Conservation (phyloP, 768 basidiomycete genomes). For the Exidia glandulosa region DNA sequence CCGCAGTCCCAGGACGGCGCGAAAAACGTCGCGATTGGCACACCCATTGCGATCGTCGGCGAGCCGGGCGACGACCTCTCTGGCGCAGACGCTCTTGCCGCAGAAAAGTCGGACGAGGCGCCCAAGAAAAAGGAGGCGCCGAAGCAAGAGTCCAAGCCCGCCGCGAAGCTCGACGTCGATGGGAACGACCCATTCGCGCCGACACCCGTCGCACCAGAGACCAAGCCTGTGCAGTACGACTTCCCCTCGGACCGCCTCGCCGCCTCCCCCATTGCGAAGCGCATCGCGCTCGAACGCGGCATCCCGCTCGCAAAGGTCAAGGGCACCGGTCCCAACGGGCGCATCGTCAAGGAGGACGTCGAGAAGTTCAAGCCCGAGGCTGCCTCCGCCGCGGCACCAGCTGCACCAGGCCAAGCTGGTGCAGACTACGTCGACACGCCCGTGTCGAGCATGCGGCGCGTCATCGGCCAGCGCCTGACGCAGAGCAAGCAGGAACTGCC, state of each 20-base stretch:
- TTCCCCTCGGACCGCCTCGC: slow-evolving; percentile 72
- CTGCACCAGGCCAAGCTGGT: slow-evolving; percentile 27
- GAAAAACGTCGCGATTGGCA: slow-evolving; percentile 81
- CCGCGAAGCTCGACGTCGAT: slow-evolving; percentile 14
- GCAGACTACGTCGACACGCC: slow-evolving; percentile 82
- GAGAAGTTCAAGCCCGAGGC: slow-evolving; percentile 69
- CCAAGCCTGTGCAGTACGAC: slow-evolving; percentile 38
- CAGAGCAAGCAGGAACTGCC: slow-evolving; percentile 94
- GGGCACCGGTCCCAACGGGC: slow-evolving; percentile 87
- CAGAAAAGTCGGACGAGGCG: slow-evolving; percentile 31
- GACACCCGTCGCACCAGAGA: slow-evolving; percentile 11
- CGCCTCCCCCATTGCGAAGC: slow-evolving; percentile 92
- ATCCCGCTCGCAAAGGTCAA: slow-evolving; percentile 84
- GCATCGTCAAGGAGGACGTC: slow-evolving; percentile 90
- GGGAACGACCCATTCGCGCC: slow-evolving; percentile 24
- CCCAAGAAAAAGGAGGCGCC: slow-evolving; percentile 27
- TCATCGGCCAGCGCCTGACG: slow-evolving; percentile 79
- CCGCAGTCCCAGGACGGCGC: slow-evolving; percentile 67
- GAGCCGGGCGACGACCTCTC: slow-evolving; percentile 95
- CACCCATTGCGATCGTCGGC: slow-evolving; percentile 79
- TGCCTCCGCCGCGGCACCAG: slow-evolving; percentile 32
- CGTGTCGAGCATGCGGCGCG: slow-evolving; percentile 87
- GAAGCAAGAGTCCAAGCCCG: slow-evolving; percentile 30
- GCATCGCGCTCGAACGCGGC: slow-evolving; percentile 89
- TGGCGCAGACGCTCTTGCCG: slow-evolving; percentile 61